Conservation (phyloP, 2,329 filamentous ascomycete species). For the Hypoxylon rubiginosum region DNA sequence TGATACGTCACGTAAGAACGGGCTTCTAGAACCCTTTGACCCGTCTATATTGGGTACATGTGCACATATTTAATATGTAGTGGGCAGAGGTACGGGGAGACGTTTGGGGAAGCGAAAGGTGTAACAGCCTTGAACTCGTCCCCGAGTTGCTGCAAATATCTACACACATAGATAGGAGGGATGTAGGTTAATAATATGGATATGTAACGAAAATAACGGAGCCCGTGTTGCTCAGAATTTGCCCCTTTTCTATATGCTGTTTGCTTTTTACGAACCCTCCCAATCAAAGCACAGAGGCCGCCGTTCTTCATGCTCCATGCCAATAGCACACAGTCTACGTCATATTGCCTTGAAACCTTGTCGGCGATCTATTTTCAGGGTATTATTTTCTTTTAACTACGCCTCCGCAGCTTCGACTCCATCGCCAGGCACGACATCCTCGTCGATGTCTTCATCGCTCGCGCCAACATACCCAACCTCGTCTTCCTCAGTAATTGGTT, state of each 20-base stretch:
- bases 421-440: slow-evolving; percentile 31
- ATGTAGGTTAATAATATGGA: not conserved
- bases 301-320: slow-evolving; percentile 6
- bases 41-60: not conserved
- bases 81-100: not conserved
- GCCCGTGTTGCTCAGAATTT: not conserved
- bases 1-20: slow-evolving; percentile 31
- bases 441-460: slow-evolving; percentile 46
- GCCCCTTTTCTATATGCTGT: slow-evolving; percentile 8
- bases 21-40: slow-evolving; percentile 18
- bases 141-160: not conserved
- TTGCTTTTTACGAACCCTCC: slow-evolving; percentile 19
- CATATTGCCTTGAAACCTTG: slow-evolving; percentile 11
- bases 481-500: slow-evolving; percentile 51
- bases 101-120: not conserved
- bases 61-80: not conserved
- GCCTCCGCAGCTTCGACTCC: slow-evolving; percentile 28
- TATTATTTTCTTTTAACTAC: slow-evolving; percentile 14
- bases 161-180: not conserved
- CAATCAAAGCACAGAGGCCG: slow-evolving; percentile 7
- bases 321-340: slow-evolving; percentile 11
- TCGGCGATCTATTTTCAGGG: slow-evolving; percentile 12
- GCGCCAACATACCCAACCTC: slow-evolving; percentile 45
- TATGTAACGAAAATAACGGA: not conserved
- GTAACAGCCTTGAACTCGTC: not conserved